These are phyloP conservation scores for Phylloboletellus chloephorus DNA, from an alignment of 1,284 basidiomycete species.

Conservation along the genomic window DNA sequence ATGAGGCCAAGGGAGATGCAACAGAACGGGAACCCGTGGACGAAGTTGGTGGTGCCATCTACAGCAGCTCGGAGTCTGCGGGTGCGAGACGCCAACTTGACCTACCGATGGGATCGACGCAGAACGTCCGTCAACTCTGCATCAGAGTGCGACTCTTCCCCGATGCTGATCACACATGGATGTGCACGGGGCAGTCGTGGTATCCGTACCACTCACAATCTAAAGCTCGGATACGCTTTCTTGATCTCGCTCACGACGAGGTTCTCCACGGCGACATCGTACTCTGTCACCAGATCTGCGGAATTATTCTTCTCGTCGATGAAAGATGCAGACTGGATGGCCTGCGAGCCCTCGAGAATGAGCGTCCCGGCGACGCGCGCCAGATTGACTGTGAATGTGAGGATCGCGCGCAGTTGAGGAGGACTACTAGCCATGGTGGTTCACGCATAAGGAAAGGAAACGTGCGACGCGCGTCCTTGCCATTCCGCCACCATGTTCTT, in stretches of 20 bases:
- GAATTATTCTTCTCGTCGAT: slow-evolving; percentile 86
- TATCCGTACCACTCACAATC: slow-evolving; percentile 65
- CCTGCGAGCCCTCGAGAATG: slow-evolving; percentile 67
- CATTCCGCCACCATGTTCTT: slow-evolving; percentile 67
- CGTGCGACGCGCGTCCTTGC: slow-evolving; percentile 29
- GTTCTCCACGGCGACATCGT: slow-evolving; percentile 88
- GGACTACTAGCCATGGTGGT: slow-evolving; percentile 1
- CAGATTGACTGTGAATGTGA: slow-evolving; percentile 67
- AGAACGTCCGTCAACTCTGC: slow-evolving; percentile 84
- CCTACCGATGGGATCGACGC: slow-evolving; percentile 78
- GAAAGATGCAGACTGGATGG: slow-evolving; percentile 53
- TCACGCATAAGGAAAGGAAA: slow-evolving; percentile 21
- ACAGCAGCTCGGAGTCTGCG: background rate
- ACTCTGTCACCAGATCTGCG: slow-evolving; percentile 91
- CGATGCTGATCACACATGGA: slow-evolving; percentile 55
- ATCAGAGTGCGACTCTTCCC: slow-evolving; percentile 84
- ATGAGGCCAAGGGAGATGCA: slow-evolving; percentile 91
- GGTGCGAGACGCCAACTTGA: slow-evolving; percentile 16
- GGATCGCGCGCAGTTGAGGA: slow-evolving; percentile 50
- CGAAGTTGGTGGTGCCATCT: slow-evolving; percentile 94
- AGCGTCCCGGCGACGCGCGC: slow-evolving; percentile 63
- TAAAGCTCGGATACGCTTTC: slow-evolving; percentile 67
- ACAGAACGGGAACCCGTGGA: slow-evolving; percentile 87
- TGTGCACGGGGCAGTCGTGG: too few relatives aligned
- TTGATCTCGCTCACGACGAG: slow-evolving; percentile 71